Base-by-base conservation (phyloP, 352 stramenopile genomes). In the Phytophthora aleatoria region DNA sequence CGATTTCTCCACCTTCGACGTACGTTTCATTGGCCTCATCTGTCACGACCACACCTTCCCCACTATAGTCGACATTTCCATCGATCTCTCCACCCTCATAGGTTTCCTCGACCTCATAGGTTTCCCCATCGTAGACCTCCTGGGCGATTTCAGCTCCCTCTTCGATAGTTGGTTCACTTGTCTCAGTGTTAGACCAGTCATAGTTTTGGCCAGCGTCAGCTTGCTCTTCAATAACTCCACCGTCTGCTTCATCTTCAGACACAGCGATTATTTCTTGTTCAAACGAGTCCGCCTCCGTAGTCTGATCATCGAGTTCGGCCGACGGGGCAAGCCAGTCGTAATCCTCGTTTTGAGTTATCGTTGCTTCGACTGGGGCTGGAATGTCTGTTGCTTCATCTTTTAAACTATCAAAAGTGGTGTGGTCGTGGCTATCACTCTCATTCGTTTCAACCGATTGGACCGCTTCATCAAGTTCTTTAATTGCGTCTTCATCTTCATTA, bases 271-370 rank as follows among this genome's bases (percentile, higher is more conserved):
- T 67, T 16, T 74, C 55, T 50, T 60, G 53, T 30, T 67, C 31
- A 44, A 74, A 71, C 5, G 50, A 49, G n/a, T 67, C 61, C 5
- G 27, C 31, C 5, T 67, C 50, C 11, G 28, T 41, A 3, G 12
- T 24, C 8, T 61, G 55, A 8, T 47, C 7, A 15, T 59, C 20
- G 2, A 57, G 38, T 11, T 74, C 55, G 3, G 38, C 50, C 7
- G 67, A 59, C 24, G 16, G 47, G 13, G 16, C 50, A 57, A 74
- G 66, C 54, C 66, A 68, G 41, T 68, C 52, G 5, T 61, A 52
- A 13, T 64, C 45, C 8, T 71, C 57, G 26, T 38, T 47, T 26
- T 59, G 30, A 13, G 38, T 36, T 43, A 20, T 8, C 16, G 47
- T 7, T 47, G 10, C 16, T 41, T 67, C 60, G 43, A 10, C 26